These are phyloP conservation scores for Beauveria pseudobassiana DNA, from an alignment of 2,329 filamentous ascomycete genomes.

Conservation along the genomic window DNA sequence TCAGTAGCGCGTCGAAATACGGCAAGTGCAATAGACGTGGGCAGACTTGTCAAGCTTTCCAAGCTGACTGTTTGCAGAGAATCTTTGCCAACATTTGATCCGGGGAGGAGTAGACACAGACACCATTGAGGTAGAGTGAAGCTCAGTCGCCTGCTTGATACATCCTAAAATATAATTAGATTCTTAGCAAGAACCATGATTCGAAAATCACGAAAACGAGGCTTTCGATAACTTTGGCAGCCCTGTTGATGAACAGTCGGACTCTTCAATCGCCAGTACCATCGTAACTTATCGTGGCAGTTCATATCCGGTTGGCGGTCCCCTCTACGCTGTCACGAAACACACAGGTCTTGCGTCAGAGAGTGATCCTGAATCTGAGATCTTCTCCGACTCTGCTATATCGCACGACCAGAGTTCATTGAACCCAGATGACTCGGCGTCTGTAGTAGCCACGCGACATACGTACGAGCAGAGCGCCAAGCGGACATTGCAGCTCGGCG, in stretches of 20 bases:
- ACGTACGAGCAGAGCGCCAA: slow-evolving; percentile 30
- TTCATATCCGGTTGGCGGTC: neutral
- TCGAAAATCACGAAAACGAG: neutral
- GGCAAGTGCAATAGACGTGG: neutral
- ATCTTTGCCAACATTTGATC: slow-evolving; percentile 41
- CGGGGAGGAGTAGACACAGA: slow-evolving; percentile 40
- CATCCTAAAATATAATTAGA: slow-evolving; percentile 9
- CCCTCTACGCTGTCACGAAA: neutral
- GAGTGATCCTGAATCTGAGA: slow-evolving; percentile 1
- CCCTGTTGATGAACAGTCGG: neutral
- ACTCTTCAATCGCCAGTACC: neutral
- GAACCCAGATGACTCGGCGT: neutral
- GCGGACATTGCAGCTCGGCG: slow-evolving; percentile 55
- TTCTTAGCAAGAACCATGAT: neutral
- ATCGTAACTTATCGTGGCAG: slow-evolving; percentile 1
- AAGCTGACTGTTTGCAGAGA: slow-evolving; percentile 22
- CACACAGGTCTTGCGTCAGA: neutral
- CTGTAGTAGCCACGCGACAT: slow-evolving; percentile 10
- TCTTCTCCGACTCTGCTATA: neutral
- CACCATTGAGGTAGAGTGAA: slow-evolving; percentile 33
- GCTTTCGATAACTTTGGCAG: neutral
- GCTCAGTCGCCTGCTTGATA: slow-evolving; percentile 14
- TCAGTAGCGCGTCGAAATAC: slow-evolving; percentile 6
- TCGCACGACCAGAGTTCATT: neutral
- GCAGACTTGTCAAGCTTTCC: neutral